Base-by-base conservation (phyloP, 345 rosid genomes). In the Rhizophora apiculata region DNA sequence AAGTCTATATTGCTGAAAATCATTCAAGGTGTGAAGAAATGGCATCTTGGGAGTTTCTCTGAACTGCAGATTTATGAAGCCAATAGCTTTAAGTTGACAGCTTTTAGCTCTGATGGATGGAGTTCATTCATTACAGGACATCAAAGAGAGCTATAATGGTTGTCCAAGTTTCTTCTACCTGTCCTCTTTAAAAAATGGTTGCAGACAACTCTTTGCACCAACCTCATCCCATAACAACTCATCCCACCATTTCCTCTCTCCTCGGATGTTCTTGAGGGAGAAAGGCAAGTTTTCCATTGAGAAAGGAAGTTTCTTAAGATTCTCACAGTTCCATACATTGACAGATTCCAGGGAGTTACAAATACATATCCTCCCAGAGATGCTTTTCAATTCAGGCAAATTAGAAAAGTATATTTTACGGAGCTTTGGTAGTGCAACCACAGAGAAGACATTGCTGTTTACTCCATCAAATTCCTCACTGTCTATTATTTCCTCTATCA, bases 191-290 rank as follows among this genome's bases (percentile, higher is more conserved):
- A 60, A 65, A 62, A 8, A 72, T 48, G 46, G 43, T 13, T 60
- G 66, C 7, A 51, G 52, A 34, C 4, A 48, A 36, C 30, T 60
- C 34, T 59, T 51, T 31, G 21, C 62, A 62, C 21, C 37, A 60
- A 65, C 43, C 6, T 49, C 29, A 4, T 72, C 66, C 71, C 65
- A 65, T 0, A 26, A 60, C 76, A 66, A 52, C 16, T 20, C 6
- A 34, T 60, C 54, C 71, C 76, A 66, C 76, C 70, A 72, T 1
- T n/a, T 24, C 31, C 24, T 72, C 8, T 36, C 59, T 60, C 65
- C 66, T 5, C n/a, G 31, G 26, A 72, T 72, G 32, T 65, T 31
- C 51, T 36, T 22, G 2, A 65, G 53, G 53, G 66, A 49, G 18
- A 26, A 22, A 29, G 61, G 70, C 18, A 36, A 34, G 43, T 16